phyloP scores from a whole-genome alignment of 2,329 filamentous ascomycete genomes.

The Colletotrichum somersetense region DNA sequence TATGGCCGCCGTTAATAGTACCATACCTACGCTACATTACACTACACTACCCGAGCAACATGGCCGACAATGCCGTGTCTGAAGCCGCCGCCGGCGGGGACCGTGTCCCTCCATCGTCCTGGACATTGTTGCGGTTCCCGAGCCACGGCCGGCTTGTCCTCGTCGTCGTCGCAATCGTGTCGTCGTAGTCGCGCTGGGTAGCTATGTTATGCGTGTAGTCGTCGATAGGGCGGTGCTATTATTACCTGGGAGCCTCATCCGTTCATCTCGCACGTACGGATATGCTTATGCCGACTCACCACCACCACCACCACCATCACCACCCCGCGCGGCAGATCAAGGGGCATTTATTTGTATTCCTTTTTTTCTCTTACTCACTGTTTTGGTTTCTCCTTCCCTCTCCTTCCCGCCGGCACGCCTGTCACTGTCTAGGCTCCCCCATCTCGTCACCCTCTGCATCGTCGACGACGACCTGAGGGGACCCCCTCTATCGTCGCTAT shows the following conservation, averaged over 20 bases:
- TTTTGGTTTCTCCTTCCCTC: neutral
- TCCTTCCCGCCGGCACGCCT: too few species aligned
- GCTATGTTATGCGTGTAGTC: neutral
- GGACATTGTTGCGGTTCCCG: neutral
- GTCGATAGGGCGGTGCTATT: neutral
- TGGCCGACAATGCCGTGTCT: conserved; percentile 5
- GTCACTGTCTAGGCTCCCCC: neutral
- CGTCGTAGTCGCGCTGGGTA: too few species aligned
- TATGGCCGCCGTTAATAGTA: neutral
- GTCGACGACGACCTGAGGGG: neutral
- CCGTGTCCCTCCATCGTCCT: neutral
- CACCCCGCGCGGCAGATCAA: neutral
- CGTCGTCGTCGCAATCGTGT: neutral
- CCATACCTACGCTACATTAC: too few species aligned
- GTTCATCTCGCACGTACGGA: neutral
- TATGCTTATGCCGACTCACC: neutral
- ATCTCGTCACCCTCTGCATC: neutral
- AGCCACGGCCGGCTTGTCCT: neutral
- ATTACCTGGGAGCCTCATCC: neutral
- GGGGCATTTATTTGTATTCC: neutral
- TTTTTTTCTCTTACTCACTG: neutral
- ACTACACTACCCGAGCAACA: neutral
- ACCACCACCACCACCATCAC: neutral
- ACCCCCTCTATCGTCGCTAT: neutral
- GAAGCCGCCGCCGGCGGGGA: neutral